Base-by-base conservation (phyloP, 1,284 basidiomycete genomes). In the Apiotrichum laibachii region DNA sequence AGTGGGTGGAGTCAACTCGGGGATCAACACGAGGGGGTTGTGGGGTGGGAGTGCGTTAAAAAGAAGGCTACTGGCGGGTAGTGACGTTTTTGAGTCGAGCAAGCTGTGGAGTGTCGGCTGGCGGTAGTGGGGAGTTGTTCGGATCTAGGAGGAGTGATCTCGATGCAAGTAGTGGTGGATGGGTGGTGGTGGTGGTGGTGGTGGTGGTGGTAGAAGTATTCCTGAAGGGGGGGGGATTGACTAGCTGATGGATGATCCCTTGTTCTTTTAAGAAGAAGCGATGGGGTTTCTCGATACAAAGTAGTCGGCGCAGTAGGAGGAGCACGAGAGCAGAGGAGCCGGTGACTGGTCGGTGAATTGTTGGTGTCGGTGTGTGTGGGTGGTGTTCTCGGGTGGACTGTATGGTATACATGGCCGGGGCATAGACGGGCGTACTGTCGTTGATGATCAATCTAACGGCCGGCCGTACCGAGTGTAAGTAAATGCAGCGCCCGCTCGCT, bases 261-360 rank as follows among this genome's bases (percentile, higher is more conserved):
- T 37, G 37, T 37, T 37, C 37, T 37, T 37, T 37, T 42, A n/a
- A 42, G 13, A n/a, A 42, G 40, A 40, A 15, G 12, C 5, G 16
- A 15, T 40, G 10, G 5, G 16, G 10, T 8, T 40, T 40, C 10
- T 18, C n/a, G n/a, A n/a, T n/a, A n/a, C n/a, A n/a, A n/a, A n/a
- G n/a, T n/a, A n/a, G n/a, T n/a, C n/a, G n/a, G 37, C 5, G 37
- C 2, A 37, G 37, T 5, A 10, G 40, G 18, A 9, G 18, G 40
- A n/a, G n/a, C 10, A n/a, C 3, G 8, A 42, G 40, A n/a, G 40
- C 10, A 16, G 19, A 44, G 19, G 19, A 9, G 8, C 18, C 10
- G 43, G 43, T 44, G 43, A 44, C 43, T 44, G 43, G 43, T 44
- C 43, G 43, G 43, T 44, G 43, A 44, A 44, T 44, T 44, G 43